Base-by-base conservation (phyloP, 176 grass and related monocot genomes). In the Cenchrus americanus region DNA sequence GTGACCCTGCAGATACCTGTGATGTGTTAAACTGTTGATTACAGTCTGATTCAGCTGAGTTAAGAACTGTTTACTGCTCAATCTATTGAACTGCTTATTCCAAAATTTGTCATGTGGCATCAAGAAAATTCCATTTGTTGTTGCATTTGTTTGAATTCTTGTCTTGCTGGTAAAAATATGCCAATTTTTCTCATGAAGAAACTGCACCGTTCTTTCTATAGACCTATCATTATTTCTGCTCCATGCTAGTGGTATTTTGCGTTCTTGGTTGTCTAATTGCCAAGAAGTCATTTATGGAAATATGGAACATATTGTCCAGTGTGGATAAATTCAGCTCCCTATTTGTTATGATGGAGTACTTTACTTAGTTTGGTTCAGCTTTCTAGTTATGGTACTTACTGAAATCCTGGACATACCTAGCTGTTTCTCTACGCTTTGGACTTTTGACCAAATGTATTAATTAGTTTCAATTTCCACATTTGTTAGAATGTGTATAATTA, bases 401-500 rank as follows among this genome's bases (percentile, higher is more conserved):
- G 21, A 14, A 63, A 30, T 51, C 15, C 24, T 41, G n/a, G 7
- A 62, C 0, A 50, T 64, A 57, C 47, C 62, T 63, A 77, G 23
- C 24, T 55, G 9, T 14, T 64, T 81, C 50, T n/a, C 6, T 48
- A 9, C 72, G 46, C 23, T 64, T 78, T 0, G 6, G 0, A 19
- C 65, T 22, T 10, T 26, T 68, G 42, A 50, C 21, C 10, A 27
- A 60, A 61, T 51, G 11, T 15, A 59, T 26, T 14, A 14, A 52
- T 74, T 13, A 46, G 27, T n/a, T 67, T 82, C 13, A 57, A 19
- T 23, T 84, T 64, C 48, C 17, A 30, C 50, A 51, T 67, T 54
- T 54, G 13, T 19, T 80, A 53, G 8, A 69, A 80, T 75, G 66
- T 84, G 15, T 62, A 69, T 15, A 88, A 61, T 47, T 78, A 24